Percentiles rank a stretch among this genome's conserved stretches.
phyloP scores from a whole-genome alignment of 768 basidiomycete genomes.

The Pleurotus giganteus region DNA sequence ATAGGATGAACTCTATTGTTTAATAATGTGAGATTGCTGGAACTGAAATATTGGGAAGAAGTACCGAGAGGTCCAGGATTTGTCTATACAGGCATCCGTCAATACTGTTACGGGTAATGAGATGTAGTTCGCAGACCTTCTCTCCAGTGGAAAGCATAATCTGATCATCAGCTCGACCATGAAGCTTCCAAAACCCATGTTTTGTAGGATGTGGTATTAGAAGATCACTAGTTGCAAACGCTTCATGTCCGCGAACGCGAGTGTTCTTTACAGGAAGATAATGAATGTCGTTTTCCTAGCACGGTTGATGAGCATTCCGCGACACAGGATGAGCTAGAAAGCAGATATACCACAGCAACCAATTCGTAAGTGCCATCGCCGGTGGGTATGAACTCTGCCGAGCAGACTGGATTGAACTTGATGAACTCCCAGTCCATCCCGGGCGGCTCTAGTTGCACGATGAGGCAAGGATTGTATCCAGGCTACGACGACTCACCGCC shows the following conservation, averaged over 20 bases:
- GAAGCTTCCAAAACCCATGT: conserved; percentile 19
- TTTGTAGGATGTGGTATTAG: conserved; percentile 24
- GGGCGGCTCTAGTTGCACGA: conserved; percentile 5
- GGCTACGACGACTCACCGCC: conserved; percentile 1
- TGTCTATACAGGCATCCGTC: neutral
- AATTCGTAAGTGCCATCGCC: conserved; percentile 20
- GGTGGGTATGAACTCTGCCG: conserved; percentile 15
- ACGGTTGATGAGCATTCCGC: neutral
- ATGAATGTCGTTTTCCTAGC: conserved; percentile 1
- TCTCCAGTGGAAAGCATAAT: conserved; percentile 21
- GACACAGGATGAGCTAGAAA: neutral
- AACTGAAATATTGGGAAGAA: too few species aligned
- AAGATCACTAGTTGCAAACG: conserved; percentile 22
- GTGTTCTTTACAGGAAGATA: conserved; percentile 10
- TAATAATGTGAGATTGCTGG: neutral
- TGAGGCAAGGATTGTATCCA: neutral
- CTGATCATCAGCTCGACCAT: conserved; percentile 23
- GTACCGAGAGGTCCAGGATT: conserved; percentile 7
- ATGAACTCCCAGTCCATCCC: conserved; percentile 23
- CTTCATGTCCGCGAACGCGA: conserved; percentile 13
- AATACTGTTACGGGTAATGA: neutral
- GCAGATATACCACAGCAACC: conserved; percentile 15
- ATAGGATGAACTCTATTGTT: conserved; percentile 4
- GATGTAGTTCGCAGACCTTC: conserved; percentile 12
- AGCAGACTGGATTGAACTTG: conserved; percentile 13